Percentiles rank a stretch among this genome's conserved stretches.
These are phyloP conservation scores for Backusella parvicylindrica DNA, from an alignment of 192 early-diverging fungal species.

Conservation along the genomic window DNA sequence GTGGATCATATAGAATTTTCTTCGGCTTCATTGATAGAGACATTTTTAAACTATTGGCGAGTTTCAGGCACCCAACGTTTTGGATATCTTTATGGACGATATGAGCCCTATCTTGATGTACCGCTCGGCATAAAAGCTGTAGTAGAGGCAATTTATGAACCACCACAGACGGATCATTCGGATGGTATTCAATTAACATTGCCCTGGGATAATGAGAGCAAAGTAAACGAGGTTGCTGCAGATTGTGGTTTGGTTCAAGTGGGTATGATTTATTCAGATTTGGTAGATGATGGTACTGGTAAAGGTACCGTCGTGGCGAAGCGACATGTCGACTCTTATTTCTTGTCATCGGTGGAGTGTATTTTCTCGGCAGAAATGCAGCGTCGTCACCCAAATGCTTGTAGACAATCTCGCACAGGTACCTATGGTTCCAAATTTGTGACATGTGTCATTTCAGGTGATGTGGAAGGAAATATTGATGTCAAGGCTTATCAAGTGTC, in stretches of 20 bases:
- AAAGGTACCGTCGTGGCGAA: conserved; percentile 82
- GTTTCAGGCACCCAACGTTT: conserved; percentile 83
- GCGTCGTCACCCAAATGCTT: conserved; percentile 61
- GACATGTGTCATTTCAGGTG: conserved; percentile 91
- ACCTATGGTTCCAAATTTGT: conserved; percentile 92
- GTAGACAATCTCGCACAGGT: conserved; percentile 72
- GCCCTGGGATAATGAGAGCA: conserved; percentile 55
- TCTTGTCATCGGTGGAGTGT: conserved; percentile 88
- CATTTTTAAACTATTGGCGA: conserved; percentile 86
- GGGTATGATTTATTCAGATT: conserved; percentile 94
- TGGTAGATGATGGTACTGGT: conserved; percentile 76
- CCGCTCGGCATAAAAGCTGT: conserved; percentile 96
- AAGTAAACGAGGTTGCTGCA: conserved; percentile 57
- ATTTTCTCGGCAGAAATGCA: conserved; percentile 86
- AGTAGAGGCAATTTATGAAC: conserved; percentile 92
- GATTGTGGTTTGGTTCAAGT: conserved; percentile 68
- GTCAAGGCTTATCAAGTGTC: conserved; percentile 90
- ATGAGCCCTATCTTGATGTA: conserved; percentile 86
- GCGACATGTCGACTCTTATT: conserved; percentile 89
- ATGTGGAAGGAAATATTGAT: conserved; percentile 82
- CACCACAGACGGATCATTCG: conserved; percentile 75
- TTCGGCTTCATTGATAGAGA: conserved; percentile 69
- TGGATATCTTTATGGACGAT: conserved; percentile 92
- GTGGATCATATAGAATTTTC: conserved; percentile 98
- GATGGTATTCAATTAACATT: conserved; percentile 66